phyloP scores from a whole-genome alignment of 805 yeast species.

The Schwanniomyces vanrijiae region DNA sequence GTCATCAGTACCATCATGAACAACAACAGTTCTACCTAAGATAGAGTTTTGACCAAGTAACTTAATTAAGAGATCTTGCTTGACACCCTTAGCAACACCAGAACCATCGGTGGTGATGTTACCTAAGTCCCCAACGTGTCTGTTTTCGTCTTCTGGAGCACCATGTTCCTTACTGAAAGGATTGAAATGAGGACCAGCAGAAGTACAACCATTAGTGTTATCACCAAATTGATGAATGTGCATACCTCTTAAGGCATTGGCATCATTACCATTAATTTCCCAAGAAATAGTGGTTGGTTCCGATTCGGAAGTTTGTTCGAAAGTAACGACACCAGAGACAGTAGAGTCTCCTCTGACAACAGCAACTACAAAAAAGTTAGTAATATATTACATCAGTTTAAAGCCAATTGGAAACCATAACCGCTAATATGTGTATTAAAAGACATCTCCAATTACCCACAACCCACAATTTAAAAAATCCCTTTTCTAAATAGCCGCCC shows the following conservation, averaged over 20 bases:
- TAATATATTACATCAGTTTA: neutral
- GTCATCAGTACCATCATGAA: conserved; percentile 91
- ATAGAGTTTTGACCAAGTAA: conserved; percentile 85
- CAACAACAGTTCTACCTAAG: conserved; percentile 92
- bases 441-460: no score
- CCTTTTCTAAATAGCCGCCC: no score
- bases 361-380: conserved; percentile 59
- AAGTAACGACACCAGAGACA: conserved; percentile 83
- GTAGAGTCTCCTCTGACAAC: conserved; percentile 93
- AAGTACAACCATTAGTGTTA: conserved; percentile 98
- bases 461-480: no score
- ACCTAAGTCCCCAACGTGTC: conserved; percentile 97
- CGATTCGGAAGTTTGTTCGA: conserved; percentile 77
- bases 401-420: neutral
- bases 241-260: conserved; percentile 93
- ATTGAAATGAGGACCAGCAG: conserved; percentile 97
- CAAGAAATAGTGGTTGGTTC: conserved; percentile 85
- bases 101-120: conserved; percentile 82
- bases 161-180: conserved; percentile 89
- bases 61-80: conserved; percentile 74
- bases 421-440: no score
- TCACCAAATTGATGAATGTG: conserved; percentile 98
- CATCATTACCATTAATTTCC: conserved; percentile 86
- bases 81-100: conserved; percentile 91
- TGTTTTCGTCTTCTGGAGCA: conserved; percentile 76